Base-by-base conservation (phyloP, 2,329 filamentous ascomycete genomes). In the Grosmannia serpens region DNA sequence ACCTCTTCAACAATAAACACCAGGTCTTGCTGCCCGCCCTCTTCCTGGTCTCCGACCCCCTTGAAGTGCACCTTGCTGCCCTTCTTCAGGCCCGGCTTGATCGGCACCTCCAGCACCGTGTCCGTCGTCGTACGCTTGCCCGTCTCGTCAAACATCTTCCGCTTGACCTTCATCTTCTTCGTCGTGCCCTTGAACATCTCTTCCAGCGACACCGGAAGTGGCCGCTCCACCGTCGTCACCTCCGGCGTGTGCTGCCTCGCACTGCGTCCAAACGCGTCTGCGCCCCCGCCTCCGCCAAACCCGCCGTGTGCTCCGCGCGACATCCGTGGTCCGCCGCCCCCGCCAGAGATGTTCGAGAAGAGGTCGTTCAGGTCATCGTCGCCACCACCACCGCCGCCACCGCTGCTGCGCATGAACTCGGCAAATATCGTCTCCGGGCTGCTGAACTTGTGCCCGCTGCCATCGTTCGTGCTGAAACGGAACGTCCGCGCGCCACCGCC, bases 21-120 rank as follows among this genome's bases (percentile, higher is more conserved):
- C 56, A 99, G 74, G 72, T 99, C 94, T 71, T 99, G 94, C 60
- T 91, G 89, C 17, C 92, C 92, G 49, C 94, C 94, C 69, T 97
- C 94, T 62, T 96, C 91, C 71, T 97, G 91, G 72, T 99, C 94
- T 13, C 94, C 94, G n/a, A 99, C 91, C 49, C 92, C 91, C 68
- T 88, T 89, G 70, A 96, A 99, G 74, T 96, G 96, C 73, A 99
- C 96, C 79, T 97, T 99, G 68, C 89, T 95, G 33, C 94, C 94
- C 66, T 95, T 91, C 75, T 97, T 96, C 73, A 97, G 75, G 60
- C 94, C 94, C 7, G 90, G 86, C 75, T 96, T 97, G 75, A 99
- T 96, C 53, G 91, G 90, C 56, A 97, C 92, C 69, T 95, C 91
- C 33, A 99, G 76, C 22, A 96, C 89, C 67, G 91, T 88, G 66